phyloP scores from a whole-genome alignment of 2,329 filamentous ascomycete species.

The Hypoxylon sp. region DNA sequence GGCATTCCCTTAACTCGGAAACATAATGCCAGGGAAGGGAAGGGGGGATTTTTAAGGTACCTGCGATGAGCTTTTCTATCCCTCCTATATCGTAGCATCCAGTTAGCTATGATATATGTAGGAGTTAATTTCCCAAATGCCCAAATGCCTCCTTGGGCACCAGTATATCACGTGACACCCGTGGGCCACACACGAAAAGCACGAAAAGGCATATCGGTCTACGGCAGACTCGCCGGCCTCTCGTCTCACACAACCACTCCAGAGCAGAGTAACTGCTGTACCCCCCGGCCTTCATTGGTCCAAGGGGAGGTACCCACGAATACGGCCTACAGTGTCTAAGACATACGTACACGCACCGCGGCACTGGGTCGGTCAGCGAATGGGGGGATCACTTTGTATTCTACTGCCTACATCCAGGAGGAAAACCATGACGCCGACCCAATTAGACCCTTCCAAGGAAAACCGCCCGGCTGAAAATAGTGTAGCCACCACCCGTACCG shows the following conservation, averaged over 20 bases:
- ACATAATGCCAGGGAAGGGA: neutral
- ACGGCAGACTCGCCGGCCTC: slow-evolving; percentile 35
- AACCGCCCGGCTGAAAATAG: slow-evolving; percentile 35
- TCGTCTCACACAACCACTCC: slow-evolving; percentile 37
- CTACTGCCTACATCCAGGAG: slow-evolving; percentile 44
- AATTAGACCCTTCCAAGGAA: slow-evolving; percentile 42
- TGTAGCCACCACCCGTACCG: slow-evolving; percentile 37
- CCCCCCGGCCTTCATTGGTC: slow-evolving; percentile 31
- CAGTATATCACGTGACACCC: slow-evolving; percentile 51
- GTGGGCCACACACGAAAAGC: slow-evolving; percentile 40
- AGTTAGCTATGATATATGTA: slow-evolving; percentile 14
- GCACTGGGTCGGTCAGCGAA: slow-evolving; percentile 40
- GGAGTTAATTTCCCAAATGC: slow-evolving; percentile 4
- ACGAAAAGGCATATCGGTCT: slow-evolving; percentile 37
- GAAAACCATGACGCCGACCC: slow-evolving; percentile 39
- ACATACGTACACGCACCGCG: slow-evolving; percentile 39
- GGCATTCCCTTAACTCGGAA: slow-evolving; percentile 5
- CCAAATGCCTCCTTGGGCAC: slow-evolving; percentile 34
- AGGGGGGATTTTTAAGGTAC: slow-evolving; percentile 3
- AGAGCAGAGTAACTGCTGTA: slow-evolving; percentile 31
- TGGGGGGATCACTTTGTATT: slow-evolving; percentile 46
- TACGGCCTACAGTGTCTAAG: slow-evolving; percentile 44
- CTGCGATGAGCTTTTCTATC: neutral
- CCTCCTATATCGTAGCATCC: slow-evolving; percentile 6
- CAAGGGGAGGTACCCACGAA: slow-evolving; percentile 23